Evolutionary conservation across 148 eudicot genomes (phyloP).

Genomic region (Limonium bicolor): DNA sequence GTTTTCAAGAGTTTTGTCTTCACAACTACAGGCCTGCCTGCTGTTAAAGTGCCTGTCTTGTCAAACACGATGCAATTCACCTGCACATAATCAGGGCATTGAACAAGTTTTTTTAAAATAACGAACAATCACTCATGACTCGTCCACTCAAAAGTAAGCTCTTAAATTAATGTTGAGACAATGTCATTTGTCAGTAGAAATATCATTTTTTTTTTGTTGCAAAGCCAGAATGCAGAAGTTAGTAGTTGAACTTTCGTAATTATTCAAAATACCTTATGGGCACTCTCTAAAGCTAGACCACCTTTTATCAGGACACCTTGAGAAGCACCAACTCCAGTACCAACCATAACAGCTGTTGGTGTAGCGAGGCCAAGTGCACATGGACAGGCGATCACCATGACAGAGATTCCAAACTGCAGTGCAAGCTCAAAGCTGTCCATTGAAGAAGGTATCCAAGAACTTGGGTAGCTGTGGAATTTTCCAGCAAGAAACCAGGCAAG

Average conservation of each 20-base stretch:
- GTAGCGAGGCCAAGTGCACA: constrained; percentile 99
- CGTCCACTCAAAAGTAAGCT: too few relatives aligned
- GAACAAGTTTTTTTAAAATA: too few relatives aligned
- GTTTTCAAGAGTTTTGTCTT: constrained; percentile 45
- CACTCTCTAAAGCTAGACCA: constrained; percentile 86
- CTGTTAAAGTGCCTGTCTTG: constrained; percentile 94
- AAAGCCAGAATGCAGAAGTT: too few relatives aligned
- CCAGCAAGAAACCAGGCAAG: constrained; percentile 79
- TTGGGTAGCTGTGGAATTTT: constrained; percentile 47
- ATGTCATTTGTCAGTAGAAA: too few relatives aligned
- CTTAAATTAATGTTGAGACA: too few relatives aligned
- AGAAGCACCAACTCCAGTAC: constrained; percentile 96
- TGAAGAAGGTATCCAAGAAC: constrained; percentile 85
- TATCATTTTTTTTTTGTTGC: too few relatives aligned
- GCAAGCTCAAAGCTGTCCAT: constrained; percentile 97
- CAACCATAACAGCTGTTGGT: constrained; percentile 99
- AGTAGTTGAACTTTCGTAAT: too few relatives aligned
- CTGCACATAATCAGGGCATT: constrained; percentile 28
- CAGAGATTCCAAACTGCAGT: constrained; percentile 89
- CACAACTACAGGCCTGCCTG: constrained; percentile 81
- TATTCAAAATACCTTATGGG: constrained; percentile 79
- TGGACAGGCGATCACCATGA: constrained; percentile 98
- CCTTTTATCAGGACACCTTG: constrained; percentile 98
- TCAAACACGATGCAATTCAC: constrained; percentile 94
- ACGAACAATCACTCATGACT: too few relatives aligned